Percentiles rank a stretch among this genome's conserved stretches.
These are phyloP conservation scores for Aureobasidium musti DNA, from an alignment of 2,329 filamentous ascomycete species.

Conservation along the genomic window DNA sequence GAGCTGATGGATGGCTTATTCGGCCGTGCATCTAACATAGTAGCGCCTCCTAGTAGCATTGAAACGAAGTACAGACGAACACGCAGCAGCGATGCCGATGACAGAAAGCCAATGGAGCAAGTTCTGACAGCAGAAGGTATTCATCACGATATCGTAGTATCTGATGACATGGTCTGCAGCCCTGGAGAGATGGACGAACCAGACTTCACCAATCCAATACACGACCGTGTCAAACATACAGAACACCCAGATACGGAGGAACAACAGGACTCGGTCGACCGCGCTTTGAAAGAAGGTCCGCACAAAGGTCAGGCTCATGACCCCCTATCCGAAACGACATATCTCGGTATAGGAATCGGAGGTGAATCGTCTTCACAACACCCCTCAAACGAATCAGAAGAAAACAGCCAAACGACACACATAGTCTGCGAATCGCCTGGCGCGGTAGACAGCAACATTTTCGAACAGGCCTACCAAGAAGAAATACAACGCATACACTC, in stretches of 20 bases:
- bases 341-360: conserved; percentile 77
- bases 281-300: conserved; percentile 33
- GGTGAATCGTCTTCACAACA: conserved; percentile 30
- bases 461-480: conserved; percentile 81
- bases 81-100: conserved; percentile 55
- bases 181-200: conserved; percentile 35
- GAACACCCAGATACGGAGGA: conserved; percentile 35
- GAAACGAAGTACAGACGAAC: conserved; percentile 42
- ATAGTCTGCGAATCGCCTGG: conserved; percentile 82
- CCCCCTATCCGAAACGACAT: conserved; percentile 64
- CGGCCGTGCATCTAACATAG: conserved; percentile 59
- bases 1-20: conserved; percentile 61
- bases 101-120: conserved; percentile 53
- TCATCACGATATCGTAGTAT: conserved; percentile 49
- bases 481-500: conserved; percentile 73
- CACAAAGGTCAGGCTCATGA: conserved; percentile 66
- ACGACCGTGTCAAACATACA: conserved; percentile 40
- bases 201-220: not conserved
- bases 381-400: conserved; percentile 43
- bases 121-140: conserved; percentile 57
- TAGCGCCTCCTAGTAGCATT: conserved; percentile 54
- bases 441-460: conserved; percentile 82
- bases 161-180: conserved; percentile 39
- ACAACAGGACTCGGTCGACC: conserved; percentile 1
- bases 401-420: conserved; percentile 42